Evolutionary conservation across 495 filamentous ascomycete genomes (phyloP).

Genomic region (Talaromyces adpressus): DNA sequence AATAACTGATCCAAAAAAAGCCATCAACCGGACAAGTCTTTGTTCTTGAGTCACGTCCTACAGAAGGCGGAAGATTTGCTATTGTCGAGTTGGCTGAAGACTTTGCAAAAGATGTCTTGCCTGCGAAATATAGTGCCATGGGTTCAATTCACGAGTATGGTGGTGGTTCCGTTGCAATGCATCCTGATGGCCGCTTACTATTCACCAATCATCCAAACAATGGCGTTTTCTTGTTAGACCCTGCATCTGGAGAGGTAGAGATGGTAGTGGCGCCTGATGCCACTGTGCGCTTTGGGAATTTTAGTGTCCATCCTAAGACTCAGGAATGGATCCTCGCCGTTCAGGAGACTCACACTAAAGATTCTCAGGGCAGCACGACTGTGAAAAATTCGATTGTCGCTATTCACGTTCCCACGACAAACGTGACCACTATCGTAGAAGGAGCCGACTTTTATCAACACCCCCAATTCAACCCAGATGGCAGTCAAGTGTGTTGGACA

Average conservation of each 20-base stretch:
- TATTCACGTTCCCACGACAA: conserved; percentile 22
- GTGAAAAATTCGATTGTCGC: conserved; percentile 28
- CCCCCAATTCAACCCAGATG: conserved; percentile 39
- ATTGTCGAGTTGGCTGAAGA: conserved; percentile 31
- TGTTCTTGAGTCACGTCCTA: conserved; percentile 31
- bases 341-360: conserved; percentile 35
- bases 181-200: conserved; percentile 26
- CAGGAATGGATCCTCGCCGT: conserved; percentile 33
- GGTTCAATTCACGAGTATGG: conserved; percentile 41
- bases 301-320: conserved; percentile 25
- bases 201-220: conserved; percentile 31
- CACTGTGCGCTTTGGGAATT: conserved; percentile 24
- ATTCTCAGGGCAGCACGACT: conserved; percentile 11
- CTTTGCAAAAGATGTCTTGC: conserved; percentile 29
- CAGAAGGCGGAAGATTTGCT: conserved; percentile 27
- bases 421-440: conserved; percentile 15
- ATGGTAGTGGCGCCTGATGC: conserved; percentile 17
- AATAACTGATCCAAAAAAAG: conserved; percentile 8
- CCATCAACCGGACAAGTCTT: conserved; percentile 26
- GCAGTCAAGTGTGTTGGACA: conserved; percentile 37
- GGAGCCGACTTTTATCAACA: conserved; percentile 44
- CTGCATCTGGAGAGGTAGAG: conserved; percentile 18
- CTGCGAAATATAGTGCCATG: conserved; percentile 28
- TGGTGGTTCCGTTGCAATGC: conserved; percentile 24
- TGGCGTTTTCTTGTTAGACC: conserved; percentile 29